Conservation (phyloP, 75 land plant genomes). For the Larix kaempferi region DNA sequence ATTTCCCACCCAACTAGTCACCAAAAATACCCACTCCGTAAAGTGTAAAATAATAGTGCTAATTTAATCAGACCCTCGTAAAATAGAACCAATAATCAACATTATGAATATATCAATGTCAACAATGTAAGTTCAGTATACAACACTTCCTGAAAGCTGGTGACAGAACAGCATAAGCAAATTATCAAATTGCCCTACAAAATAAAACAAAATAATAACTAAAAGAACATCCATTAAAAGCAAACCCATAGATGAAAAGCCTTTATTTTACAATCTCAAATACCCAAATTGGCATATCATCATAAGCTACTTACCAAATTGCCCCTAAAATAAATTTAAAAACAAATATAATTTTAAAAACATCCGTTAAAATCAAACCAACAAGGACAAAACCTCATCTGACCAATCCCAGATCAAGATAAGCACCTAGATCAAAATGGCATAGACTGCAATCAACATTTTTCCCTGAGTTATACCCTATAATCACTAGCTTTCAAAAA, state of each 20-base stretch:
- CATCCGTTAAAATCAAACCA: background rate
- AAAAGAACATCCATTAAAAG: background rate
- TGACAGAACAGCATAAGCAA: background rate
- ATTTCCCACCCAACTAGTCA: background rate
- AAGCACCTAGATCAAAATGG: background rate
- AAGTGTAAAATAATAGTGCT: background rate
- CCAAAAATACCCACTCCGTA: background rate
- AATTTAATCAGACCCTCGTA: background rate
- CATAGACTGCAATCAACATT: background rate
- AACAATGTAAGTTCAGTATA: background rate
- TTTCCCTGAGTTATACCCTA: background rate
- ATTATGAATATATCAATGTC: background rate
- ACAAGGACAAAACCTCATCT: background rate
- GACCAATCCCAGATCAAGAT: background rate
- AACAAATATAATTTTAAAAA: too few species aligned
- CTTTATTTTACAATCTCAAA: background rate
- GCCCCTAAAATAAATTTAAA: too few species aligned
- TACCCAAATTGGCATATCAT: too few species aligned
- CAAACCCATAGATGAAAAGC: background rate
- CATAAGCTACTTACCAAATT: too few species aligned
- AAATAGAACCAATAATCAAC: background rate
- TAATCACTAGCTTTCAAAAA: background rate
- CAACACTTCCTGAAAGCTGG: background rate
- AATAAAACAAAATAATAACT: too few species aligned
- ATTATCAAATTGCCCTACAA: background rate